A percentile compares a stretch with the other conserved stretches of the same genome.
These are phyloP conservation scores for Candida sojae DNA, from an alignment of 1,139 yeast species.

Conservation along the genomic window DNA sequence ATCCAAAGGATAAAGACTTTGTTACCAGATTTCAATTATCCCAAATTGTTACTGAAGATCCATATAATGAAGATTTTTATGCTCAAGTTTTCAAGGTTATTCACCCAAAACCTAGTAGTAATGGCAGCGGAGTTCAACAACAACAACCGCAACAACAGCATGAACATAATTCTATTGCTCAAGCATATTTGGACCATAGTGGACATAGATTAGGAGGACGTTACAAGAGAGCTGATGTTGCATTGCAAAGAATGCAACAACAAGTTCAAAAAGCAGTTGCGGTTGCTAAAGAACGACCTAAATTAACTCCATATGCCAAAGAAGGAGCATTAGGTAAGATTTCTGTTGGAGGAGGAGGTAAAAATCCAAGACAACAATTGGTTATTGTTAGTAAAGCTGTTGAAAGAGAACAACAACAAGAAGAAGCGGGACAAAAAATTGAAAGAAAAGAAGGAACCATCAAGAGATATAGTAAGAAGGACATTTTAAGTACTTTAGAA, in stretches of 20 bases:
- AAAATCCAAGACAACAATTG: constrained; percentile 86
- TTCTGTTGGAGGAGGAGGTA: constrained; percentile 78
- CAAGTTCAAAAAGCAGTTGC: constrained; percentile 97
- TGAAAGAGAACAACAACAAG: constrained; percentile 45
- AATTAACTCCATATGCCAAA: constrained; percentile 66
- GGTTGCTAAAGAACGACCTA: constrained; percentile 89
- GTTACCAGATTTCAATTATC: constrained; percentile 93
- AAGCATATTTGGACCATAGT: constrained; percentile 91
- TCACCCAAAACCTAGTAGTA: constrained; percentile 50
- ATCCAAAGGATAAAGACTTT: constrained; percentile 94
- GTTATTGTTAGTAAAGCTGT: constrained; percentile 64
- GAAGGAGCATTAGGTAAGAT: constrained; percentile 94
- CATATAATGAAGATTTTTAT: constrained; percentile 94
- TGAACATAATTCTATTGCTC: constrained; percentile 70
- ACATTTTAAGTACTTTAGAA: constrained; percentile 64
- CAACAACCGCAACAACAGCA: constrained; percentile 21
- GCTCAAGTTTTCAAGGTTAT: constrained; percentile 91
- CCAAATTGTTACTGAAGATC: constrained; percentile 95
- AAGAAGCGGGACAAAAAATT: constrained; percentile 19
- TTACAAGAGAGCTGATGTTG: constrained; percentile 87
- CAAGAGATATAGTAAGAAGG: constrained; percentile 42
- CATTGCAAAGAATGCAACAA: constrained; percentile 96
- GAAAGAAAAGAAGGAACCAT: constrained; percentile 19
- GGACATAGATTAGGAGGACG: constrained; percentile 92
- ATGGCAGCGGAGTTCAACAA: constrained; percentile 38